Evolutionary conservation across 768 basidiomycete genomes (phyloP).

Genomic region (Trametopsis cervina): DNA sequence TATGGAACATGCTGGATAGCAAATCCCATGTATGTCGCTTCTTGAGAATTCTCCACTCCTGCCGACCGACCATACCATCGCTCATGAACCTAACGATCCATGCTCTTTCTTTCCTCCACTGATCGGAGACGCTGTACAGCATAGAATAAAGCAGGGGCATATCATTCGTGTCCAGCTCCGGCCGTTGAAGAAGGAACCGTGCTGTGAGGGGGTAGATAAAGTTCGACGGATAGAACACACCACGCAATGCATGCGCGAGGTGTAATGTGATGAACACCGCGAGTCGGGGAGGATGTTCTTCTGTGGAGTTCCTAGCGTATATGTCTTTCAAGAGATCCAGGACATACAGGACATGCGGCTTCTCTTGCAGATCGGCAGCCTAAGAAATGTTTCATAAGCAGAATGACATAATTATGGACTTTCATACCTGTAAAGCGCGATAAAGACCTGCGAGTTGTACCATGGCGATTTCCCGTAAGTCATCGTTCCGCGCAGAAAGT

Average conservation of each 20-base stretch:
- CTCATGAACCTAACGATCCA: slow-evolving; percentile 85
- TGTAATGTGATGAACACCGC: slow-evolving; percentile 78
- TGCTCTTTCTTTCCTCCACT: slow-evolving; percentile 78
- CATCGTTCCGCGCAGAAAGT: slow-evolving; percentile 58
- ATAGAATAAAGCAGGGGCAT: slow-evolving; percentile 89
- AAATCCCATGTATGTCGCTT: slow-evolving; percentile 87
- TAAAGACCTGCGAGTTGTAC: slow-evolving; percentile 57
- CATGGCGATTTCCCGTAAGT: slow-evolving; percentile 53
- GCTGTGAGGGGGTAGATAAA: slow-evolving; percentile 85
- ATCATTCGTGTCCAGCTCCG: slow-evolving; percentile 70
- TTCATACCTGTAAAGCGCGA: slow-evolving; percentile 57
- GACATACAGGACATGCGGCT: slow-evolving; percentile 64
- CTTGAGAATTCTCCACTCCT: slow-evolving; percentile 79
- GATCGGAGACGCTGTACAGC: slow-evolving; percentile 73
- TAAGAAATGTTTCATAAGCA: slow-evolving; percentile 11
- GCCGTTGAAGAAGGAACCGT: slow-evolving; percentile 85
- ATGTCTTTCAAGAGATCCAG: slow-evolving; percentile 61
- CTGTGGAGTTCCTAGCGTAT: slow-evolving; percentile 31
- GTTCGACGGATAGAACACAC: slow-evolving; percentile 80
- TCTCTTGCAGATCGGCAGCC: slow-evolving; percentile 70
- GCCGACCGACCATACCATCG: slow-evolving; percentile 67
- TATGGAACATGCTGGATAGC: slow-evolving; percentile 75
- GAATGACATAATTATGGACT: too few relatives aligned
- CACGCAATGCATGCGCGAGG: slow-evolving; percentile 73
- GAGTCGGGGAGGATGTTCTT: slow-evolving; percentile 41